Conservation (phyloP, 495 filamentous ascomycete genomes). For the Tuber calosporum region DNA sequence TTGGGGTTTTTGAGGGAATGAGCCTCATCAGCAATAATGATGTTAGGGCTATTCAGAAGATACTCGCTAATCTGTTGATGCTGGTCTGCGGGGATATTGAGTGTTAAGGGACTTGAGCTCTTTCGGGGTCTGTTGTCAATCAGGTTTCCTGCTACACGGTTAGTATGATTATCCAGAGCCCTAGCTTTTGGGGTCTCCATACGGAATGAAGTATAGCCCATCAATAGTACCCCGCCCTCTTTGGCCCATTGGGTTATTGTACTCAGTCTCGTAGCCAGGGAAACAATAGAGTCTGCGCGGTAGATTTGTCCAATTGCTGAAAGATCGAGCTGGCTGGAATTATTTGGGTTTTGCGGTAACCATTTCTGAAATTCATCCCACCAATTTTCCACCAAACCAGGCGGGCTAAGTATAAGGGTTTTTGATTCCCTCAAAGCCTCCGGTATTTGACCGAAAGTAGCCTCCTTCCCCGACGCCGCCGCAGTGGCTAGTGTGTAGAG, state of each 20-base stretch:
- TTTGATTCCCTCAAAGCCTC: slow-evolving; percentile 53
- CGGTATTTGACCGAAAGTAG: slow-evolving; percentile 61
- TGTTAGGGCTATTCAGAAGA: slow-evolving; percentile 56
- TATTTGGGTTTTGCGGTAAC: slow-evolving; percentile 47
- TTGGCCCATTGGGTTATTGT: slow-evolving; percentile 54
- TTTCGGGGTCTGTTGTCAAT: slow-evolving; percentile 43
- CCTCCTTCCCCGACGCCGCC: slow-evolving; percentile 51
- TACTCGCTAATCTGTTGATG: slow-evolving; percentile 46
- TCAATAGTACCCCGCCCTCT: slow-evolving; percentile 64
- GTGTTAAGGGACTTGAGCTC: slow-evolving; percentile 14
- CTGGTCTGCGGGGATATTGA: slow-evolving; percentile 34
- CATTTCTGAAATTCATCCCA: slow-evolving; percentile 65
- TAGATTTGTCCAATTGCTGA: slow-evolving; percentile 35
- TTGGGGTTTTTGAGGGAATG: slow-evolving; percentile 64
- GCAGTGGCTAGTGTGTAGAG: slow-evolving; percentile 66
- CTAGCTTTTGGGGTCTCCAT: slow-evolving; percentile 8
- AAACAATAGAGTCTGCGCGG: slow-evolving; percentile 32
- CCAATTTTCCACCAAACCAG: slow-evolving; percentile 75
- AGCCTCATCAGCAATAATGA: slow-evolving; percentile 85
- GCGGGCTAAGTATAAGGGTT: slow-evolving; percentile 68
- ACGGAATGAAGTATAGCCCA: slow-evolving; percentile 65
- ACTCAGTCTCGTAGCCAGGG: slow-evolving; percentile 42
- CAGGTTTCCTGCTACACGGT: slow-evolving; percentile 26
- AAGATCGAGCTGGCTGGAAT: slow-evolving; percentile 13
- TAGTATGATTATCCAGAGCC: slow-evolving; percentile 7